Evolutionary conservation across 1,284 basidiomycete genomes (phyloP), one percentile per base, ranked within the genome.

Genomic region (Pascua sp.): DNA sequence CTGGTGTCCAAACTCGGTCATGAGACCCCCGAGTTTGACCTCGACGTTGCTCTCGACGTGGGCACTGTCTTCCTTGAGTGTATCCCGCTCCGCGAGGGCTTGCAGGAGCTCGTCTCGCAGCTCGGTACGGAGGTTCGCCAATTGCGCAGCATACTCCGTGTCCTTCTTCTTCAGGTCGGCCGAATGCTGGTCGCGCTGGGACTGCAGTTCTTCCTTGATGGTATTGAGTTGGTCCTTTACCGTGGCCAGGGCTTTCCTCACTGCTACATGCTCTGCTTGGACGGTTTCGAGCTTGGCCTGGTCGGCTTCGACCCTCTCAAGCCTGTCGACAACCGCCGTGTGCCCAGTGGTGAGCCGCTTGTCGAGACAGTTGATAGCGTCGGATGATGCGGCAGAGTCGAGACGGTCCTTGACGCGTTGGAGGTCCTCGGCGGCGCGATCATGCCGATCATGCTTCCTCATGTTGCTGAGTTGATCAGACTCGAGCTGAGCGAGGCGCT

Each of bases 1-100:
- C 47, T 49, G 39, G 47, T 49, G 38, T 39, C 41, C 47, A 38
- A 49, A 39, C 47, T 49, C 47, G 39, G 47, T 49, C 47, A 40
- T 49, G 47, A 49, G 38, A 5, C 8, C 9, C 17, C n/a, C 9
- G 5, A 49, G 47, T 39, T 49, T 39, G 38, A 40, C 47, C 47
- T 49, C 47, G 47, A 49, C 17, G 38, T 49, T 49, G 16, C 41
- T 49, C 47, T 49, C 47, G 38, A 49, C 38, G 38, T 49, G 38
- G 47, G 47, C 39, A 18, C 24, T 49, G 18, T 48, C 47, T 16
- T 37, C 38, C 17, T 41, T 37, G 24, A 24, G 18, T 2, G 17
- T 4, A 17, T 18, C 11, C 38, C 10, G n/a, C 37, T 48, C 47
- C 15, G 47, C 47, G 37, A 39, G 18, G 5, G 43, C 17, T 44